A percentile compares a stretch with the other conserved stretches of the same genome.
Conservation (phyloP, 805 yeast species). For the Scheffersomyces stipitis region DNA sequence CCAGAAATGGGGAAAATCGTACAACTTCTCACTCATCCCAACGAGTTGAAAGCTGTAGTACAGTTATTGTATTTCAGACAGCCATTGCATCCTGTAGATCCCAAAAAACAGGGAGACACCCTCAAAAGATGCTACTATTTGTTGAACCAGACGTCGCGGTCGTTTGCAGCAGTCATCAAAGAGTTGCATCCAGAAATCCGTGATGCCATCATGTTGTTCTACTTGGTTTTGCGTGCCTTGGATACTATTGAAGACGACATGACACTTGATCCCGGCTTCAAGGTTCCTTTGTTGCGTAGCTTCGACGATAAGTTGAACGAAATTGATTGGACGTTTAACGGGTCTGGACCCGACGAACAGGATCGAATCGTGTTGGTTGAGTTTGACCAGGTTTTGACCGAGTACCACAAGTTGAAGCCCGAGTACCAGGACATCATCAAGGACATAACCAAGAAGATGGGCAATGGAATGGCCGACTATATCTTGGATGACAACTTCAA, state of each 20-base stretch:
- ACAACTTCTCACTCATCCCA: constrained; percentile 66
- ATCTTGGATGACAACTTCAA: constrained; percentile 76
- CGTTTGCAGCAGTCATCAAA: constrained; percentile 90
- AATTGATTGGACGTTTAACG: constrained; percentile 80
- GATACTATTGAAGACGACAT: constrained; percentile 97
- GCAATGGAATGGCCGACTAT: constrained; percentile 97
- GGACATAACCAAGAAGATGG: constrained; percentile 84
- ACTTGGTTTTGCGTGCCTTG: constrained; percentile 81
- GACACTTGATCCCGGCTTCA: constrained; percentile 70
- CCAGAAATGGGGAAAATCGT: constrained; percentile 65
- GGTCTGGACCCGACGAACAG: constrained; percentile 70
- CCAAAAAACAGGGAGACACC: constrained; percentile 19
- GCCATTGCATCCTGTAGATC: constrained; percentile 50
- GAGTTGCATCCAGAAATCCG: constrained; percentile 90
- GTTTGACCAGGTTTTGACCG: constrained; percentile 66
- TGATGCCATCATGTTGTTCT: constrained; percentile 78
- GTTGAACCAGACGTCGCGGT: constrained; percentile 73
- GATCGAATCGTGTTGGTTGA: constrained; percentile 82
- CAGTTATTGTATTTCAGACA: constrained; percentile 57
- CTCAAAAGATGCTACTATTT: constrained; percentile 66
- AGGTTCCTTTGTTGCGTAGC: constrained; percentile 69
- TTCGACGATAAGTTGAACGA: constrained; percentile 65
- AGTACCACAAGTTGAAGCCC: constrained; percentile 70
- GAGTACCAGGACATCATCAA: constrained; percentile 76
- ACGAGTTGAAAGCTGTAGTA: constrained; percentile 66